Evolutionary conservation across 2,329 filamentous ascomycete species (phyloP).

Genomic region (Fusarium sp.): DNA sequence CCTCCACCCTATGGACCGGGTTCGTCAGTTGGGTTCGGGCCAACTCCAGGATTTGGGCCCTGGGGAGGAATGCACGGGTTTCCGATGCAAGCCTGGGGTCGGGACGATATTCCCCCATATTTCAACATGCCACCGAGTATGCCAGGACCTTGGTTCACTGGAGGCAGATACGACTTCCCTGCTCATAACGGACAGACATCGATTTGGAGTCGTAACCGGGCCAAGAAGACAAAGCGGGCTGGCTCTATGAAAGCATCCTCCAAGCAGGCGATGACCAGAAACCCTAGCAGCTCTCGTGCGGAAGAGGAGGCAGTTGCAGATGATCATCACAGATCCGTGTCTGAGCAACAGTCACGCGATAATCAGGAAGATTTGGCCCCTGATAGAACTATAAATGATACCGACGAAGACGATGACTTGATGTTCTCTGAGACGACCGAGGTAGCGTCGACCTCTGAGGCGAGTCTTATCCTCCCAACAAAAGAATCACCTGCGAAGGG

Average conservation of each 20-base stretch:
- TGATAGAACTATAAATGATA: constrained; percentile 17
- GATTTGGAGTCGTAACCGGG: constrained; percentile 46
- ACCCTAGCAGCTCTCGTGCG: not conserved
- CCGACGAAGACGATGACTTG: constrained; percentile 42
- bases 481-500: not conserved
- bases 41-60: constrained; percentile 6
- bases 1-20: not conserved
- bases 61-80: constrained; percentile 25
- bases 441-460: not conserved
- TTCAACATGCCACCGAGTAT: constrained; percentile 26
- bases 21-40: not conserved
- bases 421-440: constrained; percentile 4
- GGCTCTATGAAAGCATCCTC: constrained; percentile 28
- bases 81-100: constrained; percentile 25
- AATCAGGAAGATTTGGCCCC: not conserved
- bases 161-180: constrained; percentile 47
- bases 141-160: constrained; percentile 12
- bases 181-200: constrained; percentile 44
- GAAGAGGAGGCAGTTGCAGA: constrained; percentile 2
- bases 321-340: not conserved
- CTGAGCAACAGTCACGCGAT: not conserved
- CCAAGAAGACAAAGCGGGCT: constrained; percentile 22
- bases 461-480: not conserved
- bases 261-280: not conserved
- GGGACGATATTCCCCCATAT: constrained; percentile 35